A percentile compares a stretch with the other conserved stretches of the same genome.
Evolutionary conservation across 2,329 filamentous ascomycete genomes (phyloP).

Genomic region (Arthrobotrys musiformis): DNA sequence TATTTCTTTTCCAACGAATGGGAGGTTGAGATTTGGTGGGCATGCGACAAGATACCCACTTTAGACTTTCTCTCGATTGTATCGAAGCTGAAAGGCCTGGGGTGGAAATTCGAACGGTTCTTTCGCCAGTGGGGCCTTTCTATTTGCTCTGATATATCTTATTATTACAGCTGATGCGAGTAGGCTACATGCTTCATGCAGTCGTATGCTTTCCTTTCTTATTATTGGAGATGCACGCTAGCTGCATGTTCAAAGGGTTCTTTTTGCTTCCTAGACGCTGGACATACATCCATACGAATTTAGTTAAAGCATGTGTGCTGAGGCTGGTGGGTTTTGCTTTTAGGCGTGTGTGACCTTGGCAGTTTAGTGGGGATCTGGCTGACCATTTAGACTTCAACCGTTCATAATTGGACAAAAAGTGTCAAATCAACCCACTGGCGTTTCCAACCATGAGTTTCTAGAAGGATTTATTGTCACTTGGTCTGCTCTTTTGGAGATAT

Average conservation of each 20-base stretch:
- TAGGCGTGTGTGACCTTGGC: constrained; percentile 32
- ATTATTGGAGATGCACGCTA: constrained; percentile 20
- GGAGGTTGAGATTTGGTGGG: constrained; percentile 6
- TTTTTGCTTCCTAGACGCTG: not conserved
- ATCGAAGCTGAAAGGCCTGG: not conserved
- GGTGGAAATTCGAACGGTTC: not conserved
- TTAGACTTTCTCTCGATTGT: not conserved
- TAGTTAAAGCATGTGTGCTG: not conserved
- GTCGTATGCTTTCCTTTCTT: not conserved
- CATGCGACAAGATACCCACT: constrained; percentile 51
- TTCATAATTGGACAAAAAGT: not conserved
- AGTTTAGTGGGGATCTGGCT: not conserved
- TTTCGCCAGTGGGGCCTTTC: not conserved
- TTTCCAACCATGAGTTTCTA: not conserved
- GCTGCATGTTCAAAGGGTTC: not conserved
- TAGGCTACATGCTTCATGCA: not conserved
- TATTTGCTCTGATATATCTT: constrained; percentile 2
- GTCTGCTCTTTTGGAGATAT: not conserved
- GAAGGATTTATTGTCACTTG: not conserved
- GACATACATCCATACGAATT: not conserved
- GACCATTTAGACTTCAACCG: not conserved
- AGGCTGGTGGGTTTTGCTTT: not conserved
- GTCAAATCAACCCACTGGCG: not conserved
- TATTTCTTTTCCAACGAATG: not conserved
- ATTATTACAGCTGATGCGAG: not conserved